Conservation (phyloP, 83 land plant species). For the Thuja plicata region DNA sequence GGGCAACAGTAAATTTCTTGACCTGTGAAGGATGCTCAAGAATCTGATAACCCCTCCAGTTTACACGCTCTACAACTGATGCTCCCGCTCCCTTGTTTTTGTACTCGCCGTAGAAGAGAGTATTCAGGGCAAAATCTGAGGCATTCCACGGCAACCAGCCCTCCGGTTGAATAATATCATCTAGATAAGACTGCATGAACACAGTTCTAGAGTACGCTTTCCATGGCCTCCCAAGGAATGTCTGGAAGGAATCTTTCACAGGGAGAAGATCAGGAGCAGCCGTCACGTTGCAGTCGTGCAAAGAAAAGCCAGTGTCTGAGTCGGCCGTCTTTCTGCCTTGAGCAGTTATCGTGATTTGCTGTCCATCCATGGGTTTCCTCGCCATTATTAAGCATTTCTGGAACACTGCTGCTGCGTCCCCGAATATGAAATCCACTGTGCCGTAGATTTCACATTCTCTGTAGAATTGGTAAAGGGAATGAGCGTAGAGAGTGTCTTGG, state of each 20-base stretch:
- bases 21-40: background rate
- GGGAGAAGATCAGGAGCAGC: background rate
- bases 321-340: background rate
- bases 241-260: background rate
- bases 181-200: conserved; percentile 3
- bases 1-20: background rate
- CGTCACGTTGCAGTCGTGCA: background rate
- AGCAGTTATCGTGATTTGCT: background rate
- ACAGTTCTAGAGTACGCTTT: conserved; percentile 4
- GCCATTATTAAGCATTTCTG: background rate
- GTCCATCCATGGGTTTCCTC: background rate
- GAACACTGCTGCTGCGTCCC: background rate
- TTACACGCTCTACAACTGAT: background rate
- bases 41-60: background rate
- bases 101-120: background rate
- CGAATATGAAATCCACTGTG: conserved; percentile 11
- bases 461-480: conserved; percentile 1
- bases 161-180: background rate
- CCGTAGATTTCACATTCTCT: conserved; percentile 3
- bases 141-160: conserved; percentile 12
- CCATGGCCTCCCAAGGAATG: conserved; percentile 15
- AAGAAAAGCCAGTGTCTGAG: background rate
- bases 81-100: background rate
- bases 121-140: background rate
- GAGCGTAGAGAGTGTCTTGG: conserved; percentile 12